Base-by-base conservation (phyloP, 1,284 basidiomycete genomes). In the Melampsora larici-populina region DNA sequence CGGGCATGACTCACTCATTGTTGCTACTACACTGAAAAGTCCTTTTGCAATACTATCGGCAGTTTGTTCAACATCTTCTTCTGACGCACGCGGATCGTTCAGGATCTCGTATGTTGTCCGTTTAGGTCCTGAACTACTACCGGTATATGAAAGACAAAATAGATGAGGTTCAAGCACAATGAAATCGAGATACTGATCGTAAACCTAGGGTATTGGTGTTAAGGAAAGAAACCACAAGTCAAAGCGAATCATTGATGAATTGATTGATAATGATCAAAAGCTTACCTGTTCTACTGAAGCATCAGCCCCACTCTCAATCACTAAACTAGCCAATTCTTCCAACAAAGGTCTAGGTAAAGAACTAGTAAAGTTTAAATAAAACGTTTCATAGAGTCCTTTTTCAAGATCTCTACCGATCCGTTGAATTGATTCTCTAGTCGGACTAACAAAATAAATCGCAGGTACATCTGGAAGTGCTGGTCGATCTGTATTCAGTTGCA, bases 171-270 rank as follows among this genome's bases (percentile, higher is more conserved):
- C 96, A 48, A 97, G 95, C 0, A 94, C 89, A 78, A 99, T 91
- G 85, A 97, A 99, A 79, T 97, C 96, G 43, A 99, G 88, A 83
- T 97, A 97, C 85, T 99, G 97, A 84, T 97, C 94, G 71, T 94
- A 88, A 31, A 97, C 91, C 88, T 95, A 84, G 4, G 81, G 9
- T 29, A 51, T 1, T 71, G n/a, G 62, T 29, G 31, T 29, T 17
- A 21, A 49, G 33, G 29, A 70, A 21, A 48, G 7, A 0, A 3
- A 48, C 17, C 26, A 43, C 26, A 49, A 46, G 9, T 60, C 31
- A 33, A 31, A 31, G 21, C 24, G 69, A 36, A 21, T 17, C 43
- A 46, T 46, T 17, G 4, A 46, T 46, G 46, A 5, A 17, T 46
- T 46, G 6, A 46, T 46, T 15, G 17, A 17, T 46, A 5, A 36